These are phyloP conservation scores for Centella asiatica DNA, from an alignment of 129 eudicot genomes.

Conservation along the genomic window DNA sequence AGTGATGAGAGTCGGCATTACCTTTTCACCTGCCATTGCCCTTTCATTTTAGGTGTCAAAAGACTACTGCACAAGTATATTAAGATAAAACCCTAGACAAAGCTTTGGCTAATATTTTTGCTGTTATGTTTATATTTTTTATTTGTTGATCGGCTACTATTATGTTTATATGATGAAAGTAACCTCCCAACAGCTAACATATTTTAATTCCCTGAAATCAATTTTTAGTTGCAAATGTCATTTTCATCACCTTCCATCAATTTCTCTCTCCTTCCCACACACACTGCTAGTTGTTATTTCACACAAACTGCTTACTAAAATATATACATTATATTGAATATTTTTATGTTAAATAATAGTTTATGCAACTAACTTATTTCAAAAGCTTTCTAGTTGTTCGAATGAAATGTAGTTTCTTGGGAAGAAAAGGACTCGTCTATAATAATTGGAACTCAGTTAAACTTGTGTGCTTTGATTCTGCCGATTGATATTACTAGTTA, in stretches of 20 bases:
- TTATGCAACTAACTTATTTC: too few species aligned
- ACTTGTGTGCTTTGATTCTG: constrained; percentile 23
- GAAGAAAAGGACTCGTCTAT: not conserved
- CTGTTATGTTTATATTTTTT: too few species aligned
- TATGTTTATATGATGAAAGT: constrained; percentile 12
- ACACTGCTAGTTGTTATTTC: not conserved
- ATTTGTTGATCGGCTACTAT: not conserved
- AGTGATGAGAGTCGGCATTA: too few species aligned
- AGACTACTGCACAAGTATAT: too few species aligned
- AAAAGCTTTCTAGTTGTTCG: too few species aligned
- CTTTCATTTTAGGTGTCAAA: too few species aligned
- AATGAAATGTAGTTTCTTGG: not conserved
- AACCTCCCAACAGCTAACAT: constrained; percentile 27
- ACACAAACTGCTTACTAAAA: not conserved
- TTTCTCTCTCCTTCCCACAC: constrained; percentile 11
- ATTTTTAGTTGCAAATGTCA: constrained; percentile 28
- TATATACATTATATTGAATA: not conserved
- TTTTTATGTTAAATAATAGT: not conserved
- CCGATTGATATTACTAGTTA: constrained; percentile 12
- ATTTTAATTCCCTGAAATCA: constrained; percentile 14
- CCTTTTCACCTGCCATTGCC: too few species aligned
- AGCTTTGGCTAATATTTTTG: too few species aligned
- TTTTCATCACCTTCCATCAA: constrained; percentile 22
- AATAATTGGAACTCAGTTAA: not conserved
- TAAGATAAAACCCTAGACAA: too few species aligned